These are phyloP conservation scores for Starmera caribaea DNA, from an alignment of 805 yeast species.

Conservation along the genomic window DNA sequence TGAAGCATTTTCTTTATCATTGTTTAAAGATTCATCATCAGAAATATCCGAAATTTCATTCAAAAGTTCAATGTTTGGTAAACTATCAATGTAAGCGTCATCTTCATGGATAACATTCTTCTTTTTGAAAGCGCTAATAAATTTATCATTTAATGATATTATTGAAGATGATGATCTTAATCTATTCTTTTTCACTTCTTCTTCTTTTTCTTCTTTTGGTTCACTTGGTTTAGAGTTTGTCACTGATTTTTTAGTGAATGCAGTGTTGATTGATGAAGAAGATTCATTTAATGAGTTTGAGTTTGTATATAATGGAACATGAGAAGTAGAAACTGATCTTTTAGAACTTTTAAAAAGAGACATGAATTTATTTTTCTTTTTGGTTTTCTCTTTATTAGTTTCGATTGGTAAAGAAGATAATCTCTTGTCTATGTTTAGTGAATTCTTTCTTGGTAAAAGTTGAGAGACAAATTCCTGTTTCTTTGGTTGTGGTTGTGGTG, in stretches of 20 bases:
- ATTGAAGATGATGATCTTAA: constrained; percentile 12
- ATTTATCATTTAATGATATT: constrained; percentile 6
- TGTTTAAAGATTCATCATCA: background rate
- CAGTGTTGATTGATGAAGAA: background rate
- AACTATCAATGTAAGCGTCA: background rate
- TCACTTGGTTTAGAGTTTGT: background rate
- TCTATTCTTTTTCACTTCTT: background rate
- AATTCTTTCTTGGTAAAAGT: background rate
- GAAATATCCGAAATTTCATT: background rate
- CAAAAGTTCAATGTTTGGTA: background rate
- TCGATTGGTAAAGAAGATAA: constrained; percentile 1
- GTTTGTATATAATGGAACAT: constrained; percentile 4
- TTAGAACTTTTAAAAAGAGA: constrained; percentile 11
- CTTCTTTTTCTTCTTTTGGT: too few relatives aligned
- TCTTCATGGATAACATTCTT: background rate
- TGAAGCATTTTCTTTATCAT: background rate
- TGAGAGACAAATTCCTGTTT: background rate
- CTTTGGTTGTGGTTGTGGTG: background rate
- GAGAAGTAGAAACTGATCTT: constrained; percentile 11
- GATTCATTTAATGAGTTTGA: background rate
- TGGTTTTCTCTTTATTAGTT: background rate
- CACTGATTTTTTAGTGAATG: background rate
- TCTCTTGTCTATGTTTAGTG: background rate
- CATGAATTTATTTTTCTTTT: constrained; percentile 15
- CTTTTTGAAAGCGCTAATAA: constrained; percentile 16